Conservation (phyloP, 225 moss, liverwort and hornwort species). For the Thuidium tamariscinum region DNA sequence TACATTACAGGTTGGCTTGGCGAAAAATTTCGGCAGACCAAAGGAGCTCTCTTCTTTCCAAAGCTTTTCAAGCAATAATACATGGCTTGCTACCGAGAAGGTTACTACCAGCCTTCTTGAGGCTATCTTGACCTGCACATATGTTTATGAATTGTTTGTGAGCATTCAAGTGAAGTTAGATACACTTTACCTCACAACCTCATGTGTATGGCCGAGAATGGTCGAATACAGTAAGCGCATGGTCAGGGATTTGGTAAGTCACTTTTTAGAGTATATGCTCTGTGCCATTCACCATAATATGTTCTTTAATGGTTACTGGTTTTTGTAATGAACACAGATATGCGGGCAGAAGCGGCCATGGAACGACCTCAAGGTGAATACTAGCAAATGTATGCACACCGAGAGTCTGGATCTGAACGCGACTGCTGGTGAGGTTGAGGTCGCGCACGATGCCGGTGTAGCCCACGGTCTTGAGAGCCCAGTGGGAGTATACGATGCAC, state of each 20-base stretch:
- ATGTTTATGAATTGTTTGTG: not conserved
- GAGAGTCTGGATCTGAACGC: constrained; percentile 73
- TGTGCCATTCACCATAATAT: not conserved
- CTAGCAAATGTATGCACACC: constrained; percentile 23
- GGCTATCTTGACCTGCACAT: not conserved
- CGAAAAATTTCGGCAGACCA: constrained; percentile 49
- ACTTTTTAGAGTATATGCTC: not conserved
- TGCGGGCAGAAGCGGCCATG: constrained; percentile 87
- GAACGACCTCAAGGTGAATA: constrained; percentile 44
- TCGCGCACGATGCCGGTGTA: constrained; percentile 12
- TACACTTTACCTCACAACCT: not conserved
- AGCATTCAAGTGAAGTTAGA: not conserved
- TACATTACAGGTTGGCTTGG: constrained; percentile 35
- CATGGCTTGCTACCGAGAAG: constrained; percentile 78
- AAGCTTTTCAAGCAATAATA: constrained; percentile 72
- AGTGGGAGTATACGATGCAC: constrained; percentile 46
- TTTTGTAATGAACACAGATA: constrained; percentile 20
- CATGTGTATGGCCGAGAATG: not conserved
- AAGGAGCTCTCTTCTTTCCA: constrained; percentile 99
- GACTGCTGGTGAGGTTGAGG: constrained; percentile 46
- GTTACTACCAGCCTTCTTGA: constrained; percentile 8
- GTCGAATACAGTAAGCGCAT: not conserved
- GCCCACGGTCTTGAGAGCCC: constrained; percentile 24
- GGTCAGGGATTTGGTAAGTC: not conserved
- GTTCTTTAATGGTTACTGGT: not conserved